Evolutionary conservation across 2,329 filamentous ascomycete species (phyloP), one percentile per base, ranked within the genome.

Genomic region (Arthrobotrys musiformis): DNA sequence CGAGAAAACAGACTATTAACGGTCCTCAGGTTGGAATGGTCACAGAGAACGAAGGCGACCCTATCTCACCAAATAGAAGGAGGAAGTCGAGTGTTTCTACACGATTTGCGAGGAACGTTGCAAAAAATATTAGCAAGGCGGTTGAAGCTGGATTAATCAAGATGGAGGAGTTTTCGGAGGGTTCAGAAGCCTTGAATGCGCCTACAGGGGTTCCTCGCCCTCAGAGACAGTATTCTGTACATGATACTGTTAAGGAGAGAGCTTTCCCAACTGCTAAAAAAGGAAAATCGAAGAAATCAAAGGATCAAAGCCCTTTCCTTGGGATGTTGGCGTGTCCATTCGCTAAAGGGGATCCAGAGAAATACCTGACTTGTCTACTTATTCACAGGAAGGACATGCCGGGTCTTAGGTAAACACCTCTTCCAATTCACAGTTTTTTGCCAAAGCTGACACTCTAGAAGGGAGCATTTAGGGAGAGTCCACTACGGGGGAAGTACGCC

Each of bases 381-480:
- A 77, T 77, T 37, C 73, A 77, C 50, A 28, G 73, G 9, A 70
- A 69, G n/a, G 73, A 77, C 24, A 70, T 77, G 66, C 73, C 73
- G 6, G 73, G 73, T 19, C 48, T 77, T 42, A 60, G 73, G 72
- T 76, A 76, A 74, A 37, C 22, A 42, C 8, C 4, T 17, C 37
- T 26, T 13, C n/a, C n/a, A n/a, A n/a, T n/a, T n/a, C n/a, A n/a
- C n/a, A n/a, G n/a, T n/a, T 35, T 6, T 35, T 35, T 35, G 5
- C 17, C 37, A 28, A 35, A 26, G 33, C 63, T 68, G 64, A 75
- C 54, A 44, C 15, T 35, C 1, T 13, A 15, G 9, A 44, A 76
- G 72, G 19, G 73, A 77, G 19, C 73, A 77, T 22, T 28, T 77
- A 8, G 73, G 73, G 4, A 62, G 73, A 33, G 73, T 70, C 15